Conservation (phyloP, 176 grass and related monocot genomes). For the Bothriochloa decipiens region DNA sequence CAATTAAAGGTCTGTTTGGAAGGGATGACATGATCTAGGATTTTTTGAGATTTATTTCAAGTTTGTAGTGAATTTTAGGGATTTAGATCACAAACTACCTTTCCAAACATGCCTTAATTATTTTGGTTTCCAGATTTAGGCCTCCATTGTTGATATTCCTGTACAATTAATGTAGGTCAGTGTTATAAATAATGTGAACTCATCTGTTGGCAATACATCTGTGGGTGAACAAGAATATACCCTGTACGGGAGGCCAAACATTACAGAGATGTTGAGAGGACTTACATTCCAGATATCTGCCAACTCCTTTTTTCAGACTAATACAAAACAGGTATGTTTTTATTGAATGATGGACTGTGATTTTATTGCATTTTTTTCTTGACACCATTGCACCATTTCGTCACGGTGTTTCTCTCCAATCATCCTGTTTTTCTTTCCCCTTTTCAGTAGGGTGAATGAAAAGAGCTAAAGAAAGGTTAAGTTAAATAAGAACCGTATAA, state of each 20-base stretch:
- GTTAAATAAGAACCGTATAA: slow-evolving; percentile 21
- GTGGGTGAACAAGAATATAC: slow-evolving; percentile 92
- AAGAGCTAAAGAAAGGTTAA: neutral
- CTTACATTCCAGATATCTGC: slow-evolving; percentile 97
- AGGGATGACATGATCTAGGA: neutral
- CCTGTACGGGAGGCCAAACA: slow-evolving; percentile 80
- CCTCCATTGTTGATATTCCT: slow-evolving; percentile 34
- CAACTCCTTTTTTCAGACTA: slow-evolving; percentile 99
- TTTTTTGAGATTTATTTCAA: neutral
- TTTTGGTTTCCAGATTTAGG: neutral
- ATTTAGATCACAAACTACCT: neutral
- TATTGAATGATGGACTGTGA: slow-evolving; percentile 5
- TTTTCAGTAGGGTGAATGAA: slow-evolving; percentile 32
- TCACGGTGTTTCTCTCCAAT: slow-evolving; percentile 10
- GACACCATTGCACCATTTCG: neutral
- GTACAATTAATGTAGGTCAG: slow-evolving; percentile 58
- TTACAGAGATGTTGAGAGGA: slow-evolving; percentile 90
- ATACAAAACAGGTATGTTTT: slow-evolving; percentile 82
- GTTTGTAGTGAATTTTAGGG: neutral
- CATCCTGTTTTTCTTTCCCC: neutral
- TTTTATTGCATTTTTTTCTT: slow-evolving; percentile 1
- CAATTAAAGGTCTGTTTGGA: slow-evolving; percentile 3
- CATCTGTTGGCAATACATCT: slow-evolving; percentile 85
- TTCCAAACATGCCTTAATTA: neutral
- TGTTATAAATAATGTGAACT: slow-evolving; percentile 92